Evolutionary conservation across 176 grass and related monocot genomes (phyloP).

Genomic region (Luzula sylvatica): DNA sequence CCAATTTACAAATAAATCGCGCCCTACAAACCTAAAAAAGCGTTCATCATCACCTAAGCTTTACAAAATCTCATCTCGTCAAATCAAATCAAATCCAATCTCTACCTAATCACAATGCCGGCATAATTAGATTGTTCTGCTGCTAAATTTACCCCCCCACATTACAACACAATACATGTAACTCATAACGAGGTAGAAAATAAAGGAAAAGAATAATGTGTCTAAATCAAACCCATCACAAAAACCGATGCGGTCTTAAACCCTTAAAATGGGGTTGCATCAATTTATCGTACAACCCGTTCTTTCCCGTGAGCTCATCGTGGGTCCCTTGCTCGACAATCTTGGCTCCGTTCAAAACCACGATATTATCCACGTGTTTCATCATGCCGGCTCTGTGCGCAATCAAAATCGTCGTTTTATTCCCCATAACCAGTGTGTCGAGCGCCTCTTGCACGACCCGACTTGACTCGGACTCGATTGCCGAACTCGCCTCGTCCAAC

Average conservation of each 20-base stretch:
- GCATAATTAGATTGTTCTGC: background rate
- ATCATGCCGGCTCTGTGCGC: slow-evolving; percentile 84
- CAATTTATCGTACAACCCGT: slow-evolving; percentile 82
- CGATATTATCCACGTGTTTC: slow-evolving; percentile 93
- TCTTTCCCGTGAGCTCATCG: slow-evolving; percentile 71
- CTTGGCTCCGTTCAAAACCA: slow-evolving; percentile 79
- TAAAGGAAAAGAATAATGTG: slow-evolving; percentile 8
- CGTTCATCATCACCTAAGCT: slow-evolving; percentile 8
- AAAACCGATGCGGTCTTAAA: slow-evolving; percentile 68
- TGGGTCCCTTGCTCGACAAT: slow-evolving; percentile 92
- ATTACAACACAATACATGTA: slow-evolving; percentile 12
- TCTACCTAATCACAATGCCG: too few relatives aligned
- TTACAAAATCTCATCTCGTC: too few relatives aligned
- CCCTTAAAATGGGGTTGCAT: slow-evolving; percentile 99
- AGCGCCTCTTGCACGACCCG: slow-evolving; percentile 93
- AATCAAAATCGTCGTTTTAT: slow-evolving; percentile 91
- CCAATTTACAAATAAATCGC: slow-evolving; percentile 20
- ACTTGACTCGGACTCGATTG: slow-evolving; percentile 92
- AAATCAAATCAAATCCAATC: too few relatives aligned
- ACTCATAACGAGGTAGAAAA: too few relatives aligned
- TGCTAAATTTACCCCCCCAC: background rate
- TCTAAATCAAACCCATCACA: slow-evolving; percentile 28
- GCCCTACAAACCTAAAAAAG: slow-evolving; percentile 8
- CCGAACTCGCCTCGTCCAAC: slow-evolving; percentile 83
- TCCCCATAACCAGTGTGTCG: slow-evolving; percentile 91